Base-by-base conservation (phyloP, 2,329 filamentous ascomycete genomes). In the Fonsecaea pedrosoi region DNA sequence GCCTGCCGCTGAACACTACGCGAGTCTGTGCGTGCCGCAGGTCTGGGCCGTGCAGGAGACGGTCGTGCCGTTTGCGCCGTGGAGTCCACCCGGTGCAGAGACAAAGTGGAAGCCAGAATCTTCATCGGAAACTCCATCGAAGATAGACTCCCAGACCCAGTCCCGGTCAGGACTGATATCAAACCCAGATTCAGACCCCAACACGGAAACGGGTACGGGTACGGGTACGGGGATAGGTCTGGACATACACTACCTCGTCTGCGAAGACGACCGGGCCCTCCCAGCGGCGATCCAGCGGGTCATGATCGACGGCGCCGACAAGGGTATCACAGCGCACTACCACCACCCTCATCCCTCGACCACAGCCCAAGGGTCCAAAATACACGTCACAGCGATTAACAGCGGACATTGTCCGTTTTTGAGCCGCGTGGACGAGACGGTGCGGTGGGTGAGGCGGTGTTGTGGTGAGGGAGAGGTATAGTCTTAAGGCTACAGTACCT, bases 241-340 rank as follows among this genome's bases (percentile, higher is more conserved):
- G 32, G 54, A 57, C 3, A 15, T 57, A 13, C 38, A 38, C 0
- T 78, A 77, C 66, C 60, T 78, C 1, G 59, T 75, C 6, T 76
- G 75, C 12, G 74, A 76, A 37, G 60, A 77, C 1, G 76, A 78
- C 50, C 71, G 71, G 1, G 75, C 76, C 1, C 73, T 75, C 30
- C 76, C 75, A 0, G 45, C 76, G 18, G 68, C 69, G 50, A 73
- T 75, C 25, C 77, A 78, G 72, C 71, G 76, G 57, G 54, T 73
- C 21, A 73, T 78, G 71, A 72, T 77, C 1, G 75, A 76, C n/a
- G 72, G 70, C 8, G 75, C 74, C 2, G 50, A 60, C 56, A 42
- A 15, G 32, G 56, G 48, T 2, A 48, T 21, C 2, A 6, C 2
- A 13, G 38, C 38, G 9, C 4, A 37, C 12, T 10, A 8, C 3